phyloP scores from a whole-genome alignment of 805 yeast species.

The Lipomyces anomalus region DNA sequence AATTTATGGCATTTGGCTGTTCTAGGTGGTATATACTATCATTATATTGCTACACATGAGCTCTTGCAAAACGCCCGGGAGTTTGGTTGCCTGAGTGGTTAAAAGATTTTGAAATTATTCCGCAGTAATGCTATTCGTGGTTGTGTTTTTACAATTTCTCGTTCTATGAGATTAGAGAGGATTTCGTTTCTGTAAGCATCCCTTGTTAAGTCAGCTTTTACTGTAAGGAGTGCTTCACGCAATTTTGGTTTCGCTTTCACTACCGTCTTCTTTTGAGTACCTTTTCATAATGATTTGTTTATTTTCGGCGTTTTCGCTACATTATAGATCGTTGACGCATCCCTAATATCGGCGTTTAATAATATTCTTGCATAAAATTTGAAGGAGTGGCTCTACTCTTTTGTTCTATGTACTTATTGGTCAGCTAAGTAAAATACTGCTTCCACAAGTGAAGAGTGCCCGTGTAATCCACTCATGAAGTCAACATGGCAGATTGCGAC shows the following conservation, averaged over 20 bases:
- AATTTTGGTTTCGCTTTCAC: neutral
- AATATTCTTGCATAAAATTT: neutral
- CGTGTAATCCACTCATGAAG: neutral
- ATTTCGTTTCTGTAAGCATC: neutral
- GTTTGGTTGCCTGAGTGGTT: slow-evolving; percentile 21
- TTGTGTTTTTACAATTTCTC: neutral
- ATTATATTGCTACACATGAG: slow-evolving; percentile 69
- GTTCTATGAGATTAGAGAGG: neutral
- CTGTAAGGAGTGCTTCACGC: neutral
- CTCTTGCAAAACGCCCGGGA: slow-evolving; percentile 49
- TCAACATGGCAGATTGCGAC: no score
- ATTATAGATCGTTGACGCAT: neutral
- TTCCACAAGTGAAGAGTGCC: neutral
- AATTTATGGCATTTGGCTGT: slow-evolving; percentile 94
- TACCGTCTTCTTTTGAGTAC: neutral
- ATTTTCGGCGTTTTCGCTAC: neutral
- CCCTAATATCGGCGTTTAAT: neutral
- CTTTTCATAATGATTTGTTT: neutral
- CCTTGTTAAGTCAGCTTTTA: neutral
- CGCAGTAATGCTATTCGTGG: neutral
- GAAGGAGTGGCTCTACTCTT: neutral
- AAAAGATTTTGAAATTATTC: neutral
- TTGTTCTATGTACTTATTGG: neutral
- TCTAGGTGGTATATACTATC: slow-evolving; percentile 82
- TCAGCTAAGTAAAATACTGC: neutral